Evolutionary conservation across 2,329 filamentous ascomycete genomes (phyloP).

Genomic region (Xylogone sp.): DNA sequence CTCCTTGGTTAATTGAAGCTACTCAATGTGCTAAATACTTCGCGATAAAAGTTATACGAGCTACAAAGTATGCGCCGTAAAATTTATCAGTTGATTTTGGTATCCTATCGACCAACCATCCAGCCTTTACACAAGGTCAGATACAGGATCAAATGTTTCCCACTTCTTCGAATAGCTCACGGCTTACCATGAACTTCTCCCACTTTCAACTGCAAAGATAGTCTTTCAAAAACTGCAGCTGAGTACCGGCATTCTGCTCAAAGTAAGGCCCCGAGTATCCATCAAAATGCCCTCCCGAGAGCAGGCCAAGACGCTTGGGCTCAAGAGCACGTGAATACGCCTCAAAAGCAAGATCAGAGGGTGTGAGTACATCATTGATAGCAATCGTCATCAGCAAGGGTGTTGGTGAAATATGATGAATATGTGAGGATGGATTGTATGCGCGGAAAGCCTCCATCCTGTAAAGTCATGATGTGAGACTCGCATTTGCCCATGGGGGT

Average conservation of each 20-base stretch:
- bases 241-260: conserved; percentile 31
- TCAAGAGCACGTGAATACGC: conserved; percentile 33
- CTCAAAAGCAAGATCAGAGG: conserved; percentile 30
- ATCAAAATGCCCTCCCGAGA: conserved; percentile 38
- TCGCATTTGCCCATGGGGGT: too few relatives aligned
- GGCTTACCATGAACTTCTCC: too few relatives aligned
- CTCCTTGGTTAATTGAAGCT: too few relatives aligned
- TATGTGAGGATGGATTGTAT: conserved; percentile 25
- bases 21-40: too few relatives aligned
- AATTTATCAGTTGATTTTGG: too few relatives aligned
- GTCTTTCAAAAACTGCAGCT: conserved; percentile 29
- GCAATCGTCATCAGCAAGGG: conserved; percentile 34
- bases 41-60: too few relatives aligned
- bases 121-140: too few relatives aligned
- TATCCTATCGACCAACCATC: too few relatives aligned
- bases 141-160: too few relatives aligned
- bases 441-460: conserved; percentile 24
- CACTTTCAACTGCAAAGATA: not conserved
- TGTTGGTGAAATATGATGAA: conserved; percentile 34
- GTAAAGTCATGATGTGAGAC: not conserved
- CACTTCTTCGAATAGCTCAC: too few relatives aligned
- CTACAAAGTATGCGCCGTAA: too few relatives aligned
- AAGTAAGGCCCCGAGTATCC: conserved; percentile 24
- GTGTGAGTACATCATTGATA: conserved; percentile 29
- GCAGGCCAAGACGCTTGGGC: conserved; percentile 34